Evolutionary conservation across 192 early-diverging fungal species (phyloP).

Genomic region (Backusella morwellensis): DNA sequence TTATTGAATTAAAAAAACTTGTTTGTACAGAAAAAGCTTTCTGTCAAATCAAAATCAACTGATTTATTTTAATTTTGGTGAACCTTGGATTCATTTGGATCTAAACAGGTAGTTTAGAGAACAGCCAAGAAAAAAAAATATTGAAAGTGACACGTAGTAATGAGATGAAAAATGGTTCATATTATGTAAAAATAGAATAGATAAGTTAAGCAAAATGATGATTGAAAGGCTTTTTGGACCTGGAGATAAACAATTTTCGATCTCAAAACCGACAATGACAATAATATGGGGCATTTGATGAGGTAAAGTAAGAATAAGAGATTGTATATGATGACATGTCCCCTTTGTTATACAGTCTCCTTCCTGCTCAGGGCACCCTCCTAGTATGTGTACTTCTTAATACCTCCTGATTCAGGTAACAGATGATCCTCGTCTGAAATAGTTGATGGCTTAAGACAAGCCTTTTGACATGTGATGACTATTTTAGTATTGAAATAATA

Average conservation of each 20-base stretch:
- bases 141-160: neutral
- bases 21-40: neutral
- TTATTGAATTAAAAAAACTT: no score
- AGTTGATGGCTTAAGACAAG: constrained; percentile 38
- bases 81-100: neutral
- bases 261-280: constrained; percentile 30
- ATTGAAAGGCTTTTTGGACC: constrained; percentile 33
- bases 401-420: neutral
- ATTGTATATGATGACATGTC: neutral
- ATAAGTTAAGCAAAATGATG: neutral
- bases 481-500: constrained; percentile 45
- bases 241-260: constrained; percentile 22
- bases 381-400: neutral
- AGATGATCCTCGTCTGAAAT: neutral
- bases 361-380: neutral
- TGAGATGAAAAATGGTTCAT: neutral
- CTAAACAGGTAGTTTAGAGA: neutral
- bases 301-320: neutral
- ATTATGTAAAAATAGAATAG: no score
- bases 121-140: constrained; percentile 17
- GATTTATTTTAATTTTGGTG: neutral
- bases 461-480: constrained; percentile 52
- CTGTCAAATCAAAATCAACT: neutral
- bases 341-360: neutral
- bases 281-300: constrained; percentile 23